phyloP scores from a whole-genome alignment of 2,329 filamentous ascomycete species.

The Cercospora beticola region DNA sequence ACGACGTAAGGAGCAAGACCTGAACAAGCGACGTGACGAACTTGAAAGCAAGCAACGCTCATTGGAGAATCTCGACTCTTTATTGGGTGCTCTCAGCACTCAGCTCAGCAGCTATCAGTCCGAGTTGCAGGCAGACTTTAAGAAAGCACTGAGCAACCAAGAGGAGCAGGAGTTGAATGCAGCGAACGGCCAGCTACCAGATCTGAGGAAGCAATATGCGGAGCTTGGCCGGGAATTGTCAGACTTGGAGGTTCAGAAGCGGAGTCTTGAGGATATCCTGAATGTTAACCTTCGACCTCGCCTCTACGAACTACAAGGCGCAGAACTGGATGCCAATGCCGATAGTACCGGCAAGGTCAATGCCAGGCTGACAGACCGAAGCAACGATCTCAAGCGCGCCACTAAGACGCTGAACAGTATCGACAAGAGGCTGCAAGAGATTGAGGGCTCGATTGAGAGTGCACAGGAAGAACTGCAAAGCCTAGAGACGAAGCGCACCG shows the following conservation, averaged over 20 bases:
- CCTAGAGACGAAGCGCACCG: slow-evolving; percentile 58
- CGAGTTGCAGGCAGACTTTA: slow-evolving; percentile 83
- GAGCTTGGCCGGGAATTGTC: slow-evolving; percentile 71
- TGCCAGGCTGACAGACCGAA: slow-evolving; percentile 70
- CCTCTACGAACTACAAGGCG: slow-evolving; percentile 78
- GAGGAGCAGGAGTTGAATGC: slow-evolving; percentile 79
- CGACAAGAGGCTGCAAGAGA: slow-evolving; percentile 68
- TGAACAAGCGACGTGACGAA: slow-evolving; percentile 70
- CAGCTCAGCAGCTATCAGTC: slow-evolving; percentile 74
- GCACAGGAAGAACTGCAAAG: slow-evolving; percentile 55
- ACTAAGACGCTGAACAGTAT: slow-evolving; percentile 66
- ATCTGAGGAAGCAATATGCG: slow-evolving; percentile 73
- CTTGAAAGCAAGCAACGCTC: slow-evolving; percentile 69
- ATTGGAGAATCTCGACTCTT: slow-evolving; percentile 67
- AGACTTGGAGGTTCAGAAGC: slow-evolving; percentile 77
- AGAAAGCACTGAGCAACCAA: slow-evolving; percentile 78
- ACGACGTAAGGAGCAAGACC: slow-evolving; percentile 68
- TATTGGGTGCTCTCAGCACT: slow-evolving; percentile 59
- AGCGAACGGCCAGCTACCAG: slow-evolving; percentile 67
- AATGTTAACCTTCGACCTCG: slow-evolving; percentile 85
- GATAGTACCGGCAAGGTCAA: slow-evolving; percentile 54
- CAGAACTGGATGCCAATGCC: slow-evolving; percentile 66
- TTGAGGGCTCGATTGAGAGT: slow-evolving; percentile 70
- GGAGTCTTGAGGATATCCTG: slow-evolving; percentile 79
- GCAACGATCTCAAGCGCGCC: slow-evolving; percentile 77